A percentile compares a stretch with the other conserved stretches of the same genome.
Conservation (phyloP, 1,284 basidiomycete genomes). For the Papiliotrema nemorosa region DNA sequence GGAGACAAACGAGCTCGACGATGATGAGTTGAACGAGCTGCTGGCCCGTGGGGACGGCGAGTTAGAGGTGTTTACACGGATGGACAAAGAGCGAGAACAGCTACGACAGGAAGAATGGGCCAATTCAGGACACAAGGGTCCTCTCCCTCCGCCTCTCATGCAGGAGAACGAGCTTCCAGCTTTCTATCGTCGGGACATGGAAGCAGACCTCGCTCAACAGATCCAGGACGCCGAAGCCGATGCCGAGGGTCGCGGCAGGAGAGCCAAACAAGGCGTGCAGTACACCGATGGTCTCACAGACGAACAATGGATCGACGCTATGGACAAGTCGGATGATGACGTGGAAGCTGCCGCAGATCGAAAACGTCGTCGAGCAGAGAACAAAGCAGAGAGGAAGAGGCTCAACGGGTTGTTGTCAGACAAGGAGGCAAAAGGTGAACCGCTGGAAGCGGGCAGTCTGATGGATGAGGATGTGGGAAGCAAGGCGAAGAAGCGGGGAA, state of each 20-base stretch:
- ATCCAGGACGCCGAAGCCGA: conserved; percentile 62
- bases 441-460: conserved; percentile 27
- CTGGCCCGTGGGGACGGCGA: conserved; percentile 85
- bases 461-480: conserved; percentile 14
- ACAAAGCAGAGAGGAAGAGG: conserved; percentile 38
- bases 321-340: conserved; percentile 74
- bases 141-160: conserved; percentile 74
- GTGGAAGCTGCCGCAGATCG: conserved; percentile 59
- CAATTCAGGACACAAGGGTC: conserved; percentile 70
- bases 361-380: conserved; percentile 29
- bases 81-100: conserved; percentile 79
- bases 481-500: conserved; percentile 37
- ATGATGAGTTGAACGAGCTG: conserved; percentile 94
- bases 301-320: conserved; percentile 86
- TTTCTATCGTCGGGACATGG: conserved; percentile 70
- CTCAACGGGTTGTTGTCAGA: conserved; percentile 35
- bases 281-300: conserved; percentile 95
- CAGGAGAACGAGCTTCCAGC: conserved; percentile 86
- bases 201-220: conserved; percentile 49
- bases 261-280: conserved; percentile 76
- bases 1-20: conserved; percentile 91
- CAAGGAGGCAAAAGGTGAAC: conserved; percentile 44
- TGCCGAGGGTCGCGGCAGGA: conserved; percentile 76
- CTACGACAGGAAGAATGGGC: conserved; percentile 70
- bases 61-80: conserved; percentile 69